Evolutionary conservation across 108 stramenopile genomes (phyloP).

Genomic region (Nitzschia sp.): DNA sequence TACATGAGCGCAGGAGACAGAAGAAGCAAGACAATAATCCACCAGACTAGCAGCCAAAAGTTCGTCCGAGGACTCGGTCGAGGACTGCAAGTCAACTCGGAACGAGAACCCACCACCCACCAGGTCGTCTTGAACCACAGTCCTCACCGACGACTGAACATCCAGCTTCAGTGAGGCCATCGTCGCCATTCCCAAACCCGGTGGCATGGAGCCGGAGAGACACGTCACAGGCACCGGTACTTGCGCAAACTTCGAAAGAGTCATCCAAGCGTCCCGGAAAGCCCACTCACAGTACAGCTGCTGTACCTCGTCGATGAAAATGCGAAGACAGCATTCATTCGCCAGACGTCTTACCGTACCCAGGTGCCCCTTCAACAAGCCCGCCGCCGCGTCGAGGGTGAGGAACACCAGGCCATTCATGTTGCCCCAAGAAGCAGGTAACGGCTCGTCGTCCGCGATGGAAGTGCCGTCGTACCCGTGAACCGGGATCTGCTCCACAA

Average conservation of each 20-base stretch:
- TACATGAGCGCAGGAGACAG: too few species aligned
- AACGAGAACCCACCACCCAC: conserved; percentile 1
- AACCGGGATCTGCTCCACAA: neutral
- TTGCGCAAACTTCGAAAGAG: neutral
- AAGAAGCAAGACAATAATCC: too few species aligned
- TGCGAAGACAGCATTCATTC: neutral
- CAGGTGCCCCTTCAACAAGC: neutral
- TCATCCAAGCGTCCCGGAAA: neutral
- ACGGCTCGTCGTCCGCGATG: neutral
- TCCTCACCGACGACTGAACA: neutral
- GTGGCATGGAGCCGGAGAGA: neutral
- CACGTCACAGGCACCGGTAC: neutral
- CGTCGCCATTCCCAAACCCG: neutral
- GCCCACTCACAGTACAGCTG: neutral
- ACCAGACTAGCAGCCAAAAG: too few species aligned
- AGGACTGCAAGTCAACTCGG: neutral
- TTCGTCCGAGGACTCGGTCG: neutral
- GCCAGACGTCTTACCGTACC: too few species aligned
- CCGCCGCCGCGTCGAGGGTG: neutral
- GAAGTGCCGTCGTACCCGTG: neutral
- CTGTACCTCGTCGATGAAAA: conserved; percentile 5
- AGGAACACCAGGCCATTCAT: neutral
- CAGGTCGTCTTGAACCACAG: neutral
- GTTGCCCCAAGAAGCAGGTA: neutral
- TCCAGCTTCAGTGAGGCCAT: neutral